Conservation (phyloP, 306 rosid species). For the Dryas octopetala region DNA sequence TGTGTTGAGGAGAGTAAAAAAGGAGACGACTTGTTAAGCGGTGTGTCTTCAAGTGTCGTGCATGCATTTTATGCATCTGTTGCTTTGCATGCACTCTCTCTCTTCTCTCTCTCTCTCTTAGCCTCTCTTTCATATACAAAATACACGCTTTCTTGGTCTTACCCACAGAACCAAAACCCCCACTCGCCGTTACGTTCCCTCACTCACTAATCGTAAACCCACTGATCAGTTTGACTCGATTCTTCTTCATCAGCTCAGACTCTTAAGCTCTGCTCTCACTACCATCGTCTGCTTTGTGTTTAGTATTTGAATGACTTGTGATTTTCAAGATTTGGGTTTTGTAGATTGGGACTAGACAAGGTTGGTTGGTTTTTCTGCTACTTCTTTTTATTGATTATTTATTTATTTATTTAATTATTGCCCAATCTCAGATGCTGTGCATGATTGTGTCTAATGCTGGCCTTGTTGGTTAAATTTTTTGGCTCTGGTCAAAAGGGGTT, state of each 20-base stretch:
- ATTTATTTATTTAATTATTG: background rate
- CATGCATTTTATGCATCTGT: conserved; percentile 93
- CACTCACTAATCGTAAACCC: background rate
- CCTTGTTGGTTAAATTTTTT: background rate
- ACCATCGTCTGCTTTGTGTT: background rate
- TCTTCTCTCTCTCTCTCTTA: conserved; percentile 26
- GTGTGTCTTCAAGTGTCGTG: conserved; percentile 92
- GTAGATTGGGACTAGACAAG: conserved; percentile 14
- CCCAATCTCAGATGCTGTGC: background rate
- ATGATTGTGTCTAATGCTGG: conserved; percentile 9
- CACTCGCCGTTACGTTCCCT: conserved; percentile 34
- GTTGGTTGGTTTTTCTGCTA: conserved; percentile 4
- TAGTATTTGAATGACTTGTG: conserved; percentile 20
- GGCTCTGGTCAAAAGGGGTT: conserved; percentile 37
- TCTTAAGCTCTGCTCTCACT: background rate
- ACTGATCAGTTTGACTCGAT: conserved; percentile 30
- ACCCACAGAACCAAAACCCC: conserved; percentile 15
- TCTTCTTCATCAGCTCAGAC: conserved; percentile 18
- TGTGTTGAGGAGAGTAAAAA: conserved; percentile 1
- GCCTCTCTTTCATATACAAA: conserved; percentile 14
- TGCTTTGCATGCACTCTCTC: conserved; percentile 91
- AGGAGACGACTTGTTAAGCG: conserved; percentile 51
- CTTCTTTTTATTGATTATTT: background rate
- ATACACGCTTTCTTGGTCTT: conserved; percentile 51
- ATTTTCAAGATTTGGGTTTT: conserved; percentile 23